A percentile compares a stretch with the other conserved stretches of the same genome.
phyloP scores from a whole-genome alignment of 768 basidiomycete genomes.

The Tremella yokohamensis region DNA sequence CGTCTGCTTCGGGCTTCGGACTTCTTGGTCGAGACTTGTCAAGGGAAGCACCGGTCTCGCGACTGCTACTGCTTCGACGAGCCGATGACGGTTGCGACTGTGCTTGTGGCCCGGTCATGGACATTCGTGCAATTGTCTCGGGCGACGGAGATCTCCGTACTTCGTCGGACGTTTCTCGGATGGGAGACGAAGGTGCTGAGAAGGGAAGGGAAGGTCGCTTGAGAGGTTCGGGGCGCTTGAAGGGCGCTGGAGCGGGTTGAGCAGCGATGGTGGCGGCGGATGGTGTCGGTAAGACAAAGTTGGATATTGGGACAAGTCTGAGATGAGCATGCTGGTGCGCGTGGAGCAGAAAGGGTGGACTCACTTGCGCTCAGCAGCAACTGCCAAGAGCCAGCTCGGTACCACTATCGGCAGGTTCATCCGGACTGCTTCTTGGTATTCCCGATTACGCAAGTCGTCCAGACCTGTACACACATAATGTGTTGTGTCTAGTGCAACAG shows the following conservation, averaged over 20 bases:
- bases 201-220: slow-evolving; percentile 44
- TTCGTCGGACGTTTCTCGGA: slow-evolving; percentile 19
- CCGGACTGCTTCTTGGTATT: slow-evolving; percentile 92
- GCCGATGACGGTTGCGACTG: slow-evolving; percentile 6
- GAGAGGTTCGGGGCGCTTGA: slow-evolving; percentile 42
- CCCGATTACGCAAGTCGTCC: slow-evolving; percentile 53
- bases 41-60: slow-evolving; percentile 6
- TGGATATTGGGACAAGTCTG: slow-evolving; percentile 48
- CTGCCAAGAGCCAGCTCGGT: slow-evolving; percentile 91
- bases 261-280: slow-evolving; percentile 17
- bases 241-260: slow-evolving; percentile 34
- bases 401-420: slow-evolving; percentile 91
- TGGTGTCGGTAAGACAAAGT: slow-evolving; percentile 37
- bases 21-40: slow-evolving; percentile 37
- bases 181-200: slow-evolving; percentile 31
- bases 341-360: slow-evolving; percentile 33
- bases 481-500: slow-evolving; percentile 94
- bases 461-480: slow-evolving; percentile 92
- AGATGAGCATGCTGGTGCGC: not conserved
- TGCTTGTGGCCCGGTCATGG: slow-evolving; percentile 28
- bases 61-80: slow-evolving; percentile 5
- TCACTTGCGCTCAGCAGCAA: slow-evolving; percentile 76
- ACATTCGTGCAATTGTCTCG: slow-evolving; percentile 50
- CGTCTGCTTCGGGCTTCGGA: slow-evolving; percentile 49
- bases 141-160: slow-evolving; percentile 37